Base-by-base conservation (phyloP, 768 basidiomycete species). In the Collybia nuda region DNA sequence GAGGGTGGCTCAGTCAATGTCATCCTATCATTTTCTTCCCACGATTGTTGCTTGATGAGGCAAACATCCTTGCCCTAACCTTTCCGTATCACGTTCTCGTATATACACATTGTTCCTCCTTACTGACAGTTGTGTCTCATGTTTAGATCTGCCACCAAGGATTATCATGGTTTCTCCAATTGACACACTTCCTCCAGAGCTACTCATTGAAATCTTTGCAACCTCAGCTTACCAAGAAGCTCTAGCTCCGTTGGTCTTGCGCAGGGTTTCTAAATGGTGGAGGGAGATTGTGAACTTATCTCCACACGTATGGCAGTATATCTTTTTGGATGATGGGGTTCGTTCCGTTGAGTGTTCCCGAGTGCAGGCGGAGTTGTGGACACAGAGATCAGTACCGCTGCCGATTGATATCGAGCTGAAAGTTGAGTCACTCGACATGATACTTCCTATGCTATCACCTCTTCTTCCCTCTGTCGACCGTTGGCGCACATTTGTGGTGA, bases 401-500 rank as follows among this genome's bases (percentile, higher is more conserved):
- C 70, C 72, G 0, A 78, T 87, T 56, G 74, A 79, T 53, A 69
- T 89, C 44, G 70, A 80, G 32, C 60, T 89, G 49, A 65, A 75
- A 14, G 65, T 82, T 17, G 49, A 66, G 18, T 70, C 76, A 48
- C 65, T 73, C 22, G 80, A 86, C 50, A 67, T 68, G 49, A 69
- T 88, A 28, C 72, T 89, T 3, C 78, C 86, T 7, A 72, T 89
- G 51, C 68, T 90, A 28, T 82, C 85, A 0, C 84, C 82, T 4
- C 70, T 89, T 29, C 67, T 90, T 0, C 70, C 78, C 8, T 67
- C 76, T 23, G 59, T 88, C 38, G 60, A 69, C 50, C 79, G 88
- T 36, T 89, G 86, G 85, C 69, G 74, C 37, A 68, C 72, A 2
- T 79, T 82, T 56, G 66, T 58, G 2, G 66, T 86, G 45, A 65